Base-by-base conservation (phyloP, 495 filamentous ascomycete species). In the Jackrogersella minutella region DNA sequence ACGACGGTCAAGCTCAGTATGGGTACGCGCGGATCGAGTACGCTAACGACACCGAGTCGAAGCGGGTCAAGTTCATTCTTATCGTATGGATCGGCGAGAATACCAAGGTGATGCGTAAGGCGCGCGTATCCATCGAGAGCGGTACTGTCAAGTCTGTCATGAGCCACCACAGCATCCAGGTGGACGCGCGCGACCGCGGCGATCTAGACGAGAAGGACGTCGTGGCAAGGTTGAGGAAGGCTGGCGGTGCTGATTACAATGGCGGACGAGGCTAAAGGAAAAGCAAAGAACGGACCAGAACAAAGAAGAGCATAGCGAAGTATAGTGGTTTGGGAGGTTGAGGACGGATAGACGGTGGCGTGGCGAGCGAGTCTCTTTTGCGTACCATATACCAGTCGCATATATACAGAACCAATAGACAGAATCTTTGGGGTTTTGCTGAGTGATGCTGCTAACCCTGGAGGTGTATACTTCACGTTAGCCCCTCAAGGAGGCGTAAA, bases 191-290 rank as follows among this genome's bases (percentile, higher is more conserved):
- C 50, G 83, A 86, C 49, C 74, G 70, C 67, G 54, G 71, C 10
- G 85, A 87, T 41, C 69, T 87, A 24, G 80, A 85, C 57, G 82
- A 85, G 73, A 75, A 77, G 50, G 84, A 84, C 1, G 78, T 87
- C 36, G 81, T 86, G 5, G 64, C 73, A 22, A 70, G 80, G 58
- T 58, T 85, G 63, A 72, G 85, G 66, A 83, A 80, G 75, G 84
- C 85, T 0, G 84, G 84, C 22, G 85, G 85, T 17, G 85, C 85
- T 2, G 84, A 87, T 73, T 87, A 86, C 74, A 85, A 86, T 62
- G 84, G 84, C 3, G 84, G 84, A 33, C 73, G 84, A 46, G 84
- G 84, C 31, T 70, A 33, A 52, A 33, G 37, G 1, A 34, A 26
- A 39, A 33, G 21, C 21, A 21, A 36, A 26, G 41, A n/a, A n/a